phyloP scores from a whole-genome alignment of 345 rosid species.

The Salix udensis region DNA sequence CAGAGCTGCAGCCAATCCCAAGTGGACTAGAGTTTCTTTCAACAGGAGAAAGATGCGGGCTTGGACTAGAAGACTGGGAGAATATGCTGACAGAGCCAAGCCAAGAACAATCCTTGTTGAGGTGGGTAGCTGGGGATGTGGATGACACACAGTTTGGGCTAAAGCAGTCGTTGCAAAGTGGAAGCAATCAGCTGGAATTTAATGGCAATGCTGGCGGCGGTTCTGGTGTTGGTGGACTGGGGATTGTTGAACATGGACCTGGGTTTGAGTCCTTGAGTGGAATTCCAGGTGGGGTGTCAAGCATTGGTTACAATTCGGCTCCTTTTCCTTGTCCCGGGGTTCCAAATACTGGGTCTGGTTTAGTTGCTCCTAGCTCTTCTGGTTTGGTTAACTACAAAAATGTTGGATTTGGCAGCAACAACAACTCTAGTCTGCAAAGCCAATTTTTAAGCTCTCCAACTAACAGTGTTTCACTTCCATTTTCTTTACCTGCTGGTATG shows the following conservation, averaged over 20 bases:
- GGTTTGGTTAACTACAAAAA: slow-evolving; percentile 21
- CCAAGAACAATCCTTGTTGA: slow-evolving; percentile 45
- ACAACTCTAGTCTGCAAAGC: slow-evolving; percentile 19
- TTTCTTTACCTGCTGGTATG: slow-evolving; percentile 26
- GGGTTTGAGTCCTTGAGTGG: slow-evolving; percentile 29
- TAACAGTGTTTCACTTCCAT: slow-evolving; percentile 16
- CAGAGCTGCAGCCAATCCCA: slow-evolving; percentile 38
- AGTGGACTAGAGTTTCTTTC: slow-evolving; percentile 31
- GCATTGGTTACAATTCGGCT: slow-evolving; percentile 24
- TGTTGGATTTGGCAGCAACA: slow-evolving; percentile 18
- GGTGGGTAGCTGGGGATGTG: slow-evolving; percentile 49
- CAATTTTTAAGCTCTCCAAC: slow-evolving; percentile 26
- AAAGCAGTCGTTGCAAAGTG: slow-evolving; percentile 34
- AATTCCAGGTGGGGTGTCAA: slow-evolving; percentile 16
- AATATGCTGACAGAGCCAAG: slow-evolving; percentile 40
- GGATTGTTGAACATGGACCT: slow-evolving; percentile 35
- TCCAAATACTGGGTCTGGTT: slow-evolving; percentile 18
- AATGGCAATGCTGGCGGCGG: slow-evolving; percentile 22
- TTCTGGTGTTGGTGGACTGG: slow-evolving; percentile 22
- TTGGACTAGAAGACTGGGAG: slow-evolving; percentile 54
- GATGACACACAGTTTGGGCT: slow-evolving; percentile 44
- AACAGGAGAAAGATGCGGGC: slow-evolving; percentile 36
- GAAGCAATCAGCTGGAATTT: slow-evolving; percentile 31
- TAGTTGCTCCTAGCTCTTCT: slow-evolving; percentile 19
- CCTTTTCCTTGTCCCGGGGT: slow-evolving; percentile 31